Conservation (phyloP, 345 rosid genomes). For the Stellera chamaejasme region DNA sequence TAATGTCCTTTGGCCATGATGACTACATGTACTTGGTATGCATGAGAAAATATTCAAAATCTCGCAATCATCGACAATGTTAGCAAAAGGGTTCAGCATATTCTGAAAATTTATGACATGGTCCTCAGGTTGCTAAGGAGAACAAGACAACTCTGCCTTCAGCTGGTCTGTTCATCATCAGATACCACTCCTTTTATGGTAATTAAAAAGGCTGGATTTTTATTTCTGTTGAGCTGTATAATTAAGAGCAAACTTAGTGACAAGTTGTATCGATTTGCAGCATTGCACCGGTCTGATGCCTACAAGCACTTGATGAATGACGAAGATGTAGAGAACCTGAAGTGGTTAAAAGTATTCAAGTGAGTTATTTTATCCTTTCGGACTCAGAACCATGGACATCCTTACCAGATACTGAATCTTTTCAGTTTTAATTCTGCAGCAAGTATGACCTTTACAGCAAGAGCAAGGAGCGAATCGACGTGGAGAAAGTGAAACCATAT, state of each 20-base stretch:
- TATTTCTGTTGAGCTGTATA: neutral
- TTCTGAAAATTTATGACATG: neutral
- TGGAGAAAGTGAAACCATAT: constrained; percentile 55
- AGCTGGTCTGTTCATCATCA: constrained; percentile 55
- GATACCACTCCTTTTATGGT: constrained; percentile 69
- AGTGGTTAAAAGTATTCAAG: constrained; percentile 69
- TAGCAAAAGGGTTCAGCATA: too few relatives aligned
- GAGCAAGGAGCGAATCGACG: constrained; percentile 53
- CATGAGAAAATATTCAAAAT: neutral
- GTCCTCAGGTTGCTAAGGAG: constrained; percentile 46
- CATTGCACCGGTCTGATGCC: constrained; percentile 44
- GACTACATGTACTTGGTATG: constrained; percentile 69
- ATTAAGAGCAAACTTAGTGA: neutral
- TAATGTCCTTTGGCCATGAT: constrained; percentile 72
- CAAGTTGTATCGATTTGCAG: constrained; percentile 18
- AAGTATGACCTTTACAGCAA: constrained; percentile 64
- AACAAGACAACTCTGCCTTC: constrained; percentile 52
- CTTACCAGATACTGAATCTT: neutral
- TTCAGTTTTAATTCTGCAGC: constrained; percentile 22
- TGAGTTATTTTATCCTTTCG: constrained; percentile 12
- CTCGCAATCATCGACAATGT: neutral
- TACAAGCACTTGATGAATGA: constrained; percentile 56
- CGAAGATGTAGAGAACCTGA: constrained; percentile 47
- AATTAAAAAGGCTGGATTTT: neutral
- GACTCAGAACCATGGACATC: too few relatives aligned